Evolutionary conservation across 495 filamentous ascomycete species (phyloP).

Genomic region (Penicillium canescens): DNA sequence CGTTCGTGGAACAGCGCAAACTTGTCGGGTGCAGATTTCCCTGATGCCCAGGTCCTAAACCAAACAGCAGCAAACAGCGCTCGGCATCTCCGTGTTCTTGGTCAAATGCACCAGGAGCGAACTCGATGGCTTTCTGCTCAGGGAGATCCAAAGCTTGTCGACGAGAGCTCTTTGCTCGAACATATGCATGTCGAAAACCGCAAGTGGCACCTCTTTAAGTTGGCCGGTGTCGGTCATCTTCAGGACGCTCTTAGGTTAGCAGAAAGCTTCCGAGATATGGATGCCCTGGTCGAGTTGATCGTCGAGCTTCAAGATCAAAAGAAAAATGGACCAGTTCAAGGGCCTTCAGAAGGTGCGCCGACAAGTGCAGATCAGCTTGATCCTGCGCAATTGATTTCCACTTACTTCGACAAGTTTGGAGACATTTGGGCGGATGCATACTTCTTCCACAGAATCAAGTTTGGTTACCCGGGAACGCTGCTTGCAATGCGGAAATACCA

Average conservation of each 20-base stretch:
- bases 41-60: slow-evolving; percentile 35
- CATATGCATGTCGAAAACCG: slow-evolving; percentile 53
- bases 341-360: slow-evolving; percentile 3
- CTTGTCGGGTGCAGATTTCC: slow-evolving; percentile 25
- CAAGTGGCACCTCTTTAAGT: slow-evolving; percentile 56
- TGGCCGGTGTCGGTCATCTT: slow-evolving; percentile 68
- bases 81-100: slow-evolving; percentile 56
- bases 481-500: slow-evolving; percentile 65
- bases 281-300: slow-evolving; percentile 65
- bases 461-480: slow-evolving; percentile 62
- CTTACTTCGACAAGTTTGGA: slow-evolving; percentile 75
- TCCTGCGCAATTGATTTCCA: slow-evolving; percentile 48
- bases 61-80: slow-evolving; percentile 55
- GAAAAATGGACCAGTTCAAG: slow-evolving; percentile 18
- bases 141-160: slow-evolving; percentile 42
- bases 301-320: slow-evolving; percentile 48
- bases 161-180: slow-evolving; percentile 47
- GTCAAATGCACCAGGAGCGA: slow-evolving; percentile 62
- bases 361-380: slow-evolving; percentile 25
- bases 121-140: slow-evolving; percentile 58
- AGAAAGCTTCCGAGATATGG: slow-evolving; percentile 69
- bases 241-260: slow-evolving; percentile 71
- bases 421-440: slow-evolving; percentile 75
- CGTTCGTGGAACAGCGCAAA: slow-evolving; percentile 40
- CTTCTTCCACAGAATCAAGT: slow-evolving; percentile 72